phyloP scores from a whole-genome alignment of 2,329 filamentous ascomycete species.

The Penicillium sp. region DNA sequence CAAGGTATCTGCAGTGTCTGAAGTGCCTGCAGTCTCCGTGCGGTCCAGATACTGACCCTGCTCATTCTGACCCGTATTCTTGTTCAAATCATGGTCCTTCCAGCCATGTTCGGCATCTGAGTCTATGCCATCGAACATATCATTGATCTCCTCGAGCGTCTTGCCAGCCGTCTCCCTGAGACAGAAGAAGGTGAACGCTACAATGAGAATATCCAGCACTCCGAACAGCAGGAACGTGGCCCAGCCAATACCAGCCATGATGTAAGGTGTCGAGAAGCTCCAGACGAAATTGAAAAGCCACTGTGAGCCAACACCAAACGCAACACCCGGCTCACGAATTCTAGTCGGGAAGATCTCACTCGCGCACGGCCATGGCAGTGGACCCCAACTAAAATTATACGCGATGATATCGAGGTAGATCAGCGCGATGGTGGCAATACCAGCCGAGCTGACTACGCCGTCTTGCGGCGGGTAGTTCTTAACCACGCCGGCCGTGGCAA shows the following conservation, averaged over 20 bases:
- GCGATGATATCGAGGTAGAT: slow-evolving; percentile 54
- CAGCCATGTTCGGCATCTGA: slow-evolving; percentile 13
- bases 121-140: slow-evolving; percentile 47
- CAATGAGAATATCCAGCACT: slow-evolving; percentile 43
- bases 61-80: neutral
- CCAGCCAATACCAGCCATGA: slow-evolving; percentile 47
- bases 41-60: neutral
- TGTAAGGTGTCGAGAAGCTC: slow-evolving; percentile 41
- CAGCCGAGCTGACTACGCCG: slow-evolving; percentile 43
- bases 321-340: slow-evolving; percentile 40
- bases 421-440: slow-evolving; percentile 50
- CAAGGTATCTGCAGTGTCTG: slow-evolving; percentile 1
- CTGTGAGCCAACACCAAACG: slow-evolving; percentile 38
- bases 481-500: slow-evolving; percentile 47
- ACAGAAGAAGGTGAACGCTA: slow-evolving; percentile 51
- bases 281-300: slow-evolving; percentile 43
- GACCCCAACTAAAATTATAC: slow-evolving; percentile 43
- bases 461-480: slow-evolving; percentile 39
- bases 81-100: slow-evolving; percentile 4
- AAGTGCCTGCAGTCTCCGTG: neutral
- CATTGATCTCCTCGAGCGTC: slow-evolving; percentile 54
- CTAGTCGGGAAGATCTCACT: slow-evolving; percentile 39
- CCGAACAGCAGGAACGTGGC: slow-evolving; percentile 45
- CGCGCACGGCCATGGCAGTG: slow-evolving; percentile 38
- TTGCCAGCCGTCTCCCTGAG: slow-evolving; percentile 54